A percentile compares a stretch with the other conserved stretches of the same genome.
phyloP scores from a whole-genome alignment of 768 basidiomycete genomes.

The Calocybe indica region DNA sequence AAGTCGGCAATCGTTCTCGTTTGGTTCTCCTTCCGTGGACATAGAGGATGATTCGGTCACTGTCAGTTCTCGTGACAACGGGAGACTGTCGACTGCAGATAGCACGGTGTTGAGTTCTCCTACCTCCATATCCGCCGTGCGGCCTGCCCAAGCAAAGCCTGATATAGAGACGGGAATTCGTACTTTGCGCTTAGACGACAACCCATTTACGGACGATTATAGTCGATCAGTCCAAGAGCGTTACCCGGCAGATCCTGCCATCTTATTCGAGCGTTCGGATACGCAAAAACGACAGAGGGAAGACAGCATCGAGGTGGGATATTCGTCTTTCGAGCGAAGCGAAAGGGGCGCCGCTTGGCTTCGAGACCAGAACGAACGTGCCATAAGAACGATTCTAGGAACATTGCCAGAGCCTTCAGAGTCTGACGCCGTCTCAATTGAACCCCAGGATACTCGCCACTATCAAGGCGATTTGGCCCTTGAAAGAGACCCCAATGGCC shows the following conservation, averaged over 20 bases:
- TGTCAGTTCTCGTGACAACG: slow-evolving; percentile 63
- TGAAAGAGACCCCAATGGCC: slow-evolving; percentile 60
- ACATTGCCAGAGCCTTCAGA: slow-evolving; percentile 52
- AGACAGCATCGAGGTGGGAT: slow-evolving; percentile 34
- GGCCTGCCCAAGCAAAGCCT: no score
- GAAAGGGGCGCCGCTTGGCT: slow-evolving; percentile 80
- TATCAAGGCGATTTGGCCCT: slow-evolving; percentile 60
- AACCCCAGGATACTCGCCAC: slow-evolving; percentile 23
- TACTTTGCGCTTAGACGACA: not conserved
- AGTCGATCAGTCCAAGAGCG: slow-evolving; percentile 20
- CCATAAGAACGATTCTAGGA: slow-evolving; percentile 56
- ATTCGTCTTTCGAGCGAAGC: slow-evolving; percentile 41
- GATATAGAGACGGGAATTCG: no score
- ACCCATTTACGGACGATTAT: slow-evolving; percentile 23
- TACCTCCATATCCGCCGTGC: no score
- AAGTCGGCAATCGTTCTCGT: slow-evolving; percentile 51
- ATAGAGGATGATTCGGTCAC: slow-evolving; percentile 72
- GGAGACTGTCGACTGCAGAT: slow-evolving; percentile 20
- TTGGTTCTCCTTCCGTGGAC: slow-evolving; percentile 35
- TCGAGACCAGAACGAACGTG: slow-evolving; percentile 70
- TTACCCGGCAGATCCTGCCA: slow-evolving; percentile 35
- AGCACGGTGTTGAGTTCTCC: not conserved
- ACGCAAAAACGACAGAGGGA: slow-evolving; percentile 38
- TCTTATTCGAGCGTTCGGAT: slow-evolving; percentile 53
- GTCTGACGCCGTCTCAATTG: slow-evolving; percentile 42